Evolutionary conservation across 73 alveolate genomes (phyloP), one percentile per base, ranked within the genome.

Genomic region (Paramecium sexaurelia): DNA sequence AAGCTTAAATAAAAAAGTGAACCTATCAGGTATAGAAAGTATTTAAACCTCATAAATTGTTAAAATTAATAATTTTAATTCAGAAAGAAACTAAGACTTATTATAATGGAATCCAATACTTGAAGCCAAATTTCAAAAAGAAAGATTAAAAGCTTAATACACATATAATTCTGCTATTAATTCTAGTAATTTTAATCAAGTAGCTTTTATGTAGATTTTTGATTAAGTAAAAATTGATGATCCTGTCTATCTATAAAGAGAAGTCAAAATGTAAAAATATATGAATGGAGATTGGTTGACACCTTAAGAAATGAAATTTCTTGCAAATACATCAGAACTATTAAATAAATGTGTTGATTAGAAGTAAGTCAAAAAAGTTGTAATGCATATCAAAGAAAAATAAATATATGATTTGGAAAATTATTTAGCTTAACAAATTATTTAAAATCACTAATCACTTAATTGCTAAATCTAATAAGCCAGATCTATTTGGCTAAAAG

Each of bases 311-410:
- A 68, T 88, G 87, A 88, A 68, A 68, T 88, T 88, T 69, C 66
- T 88, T 11, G 94, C 94, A 6, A 88, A 88, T 69, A 88, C 94
- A 2, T 55, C 87, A 32, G 94, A 88, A 71, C 26, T 88, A 41
- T 29, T 88, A 15, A 88, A 88, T 68, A 41, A 55, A 32, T 88
- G 94, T 43, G 94, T 88, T 19, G 94, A 88, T 88, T 41, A 88
- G 20, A 69, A 88, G 6, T 43, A 39, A 35, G 73, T 88, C 39
- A 39, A 88, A 17, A 88, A 51, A 37, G 91, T 57, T 3, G 94
- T 69, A 5, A 24, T 26, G 27, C 55, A 68, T 35, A 35, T 88
- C 0, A 69, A 67, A 6, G 45, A 75, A 61, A 82, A 69, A 56
- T 43, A 68, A 39, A 15, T 88, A 1, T 55, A 66, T 32, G 73